Conservation (phyloP, 2,329 filamentous ascomycete genomes). For the Sporothrix mexicana region DNA sequence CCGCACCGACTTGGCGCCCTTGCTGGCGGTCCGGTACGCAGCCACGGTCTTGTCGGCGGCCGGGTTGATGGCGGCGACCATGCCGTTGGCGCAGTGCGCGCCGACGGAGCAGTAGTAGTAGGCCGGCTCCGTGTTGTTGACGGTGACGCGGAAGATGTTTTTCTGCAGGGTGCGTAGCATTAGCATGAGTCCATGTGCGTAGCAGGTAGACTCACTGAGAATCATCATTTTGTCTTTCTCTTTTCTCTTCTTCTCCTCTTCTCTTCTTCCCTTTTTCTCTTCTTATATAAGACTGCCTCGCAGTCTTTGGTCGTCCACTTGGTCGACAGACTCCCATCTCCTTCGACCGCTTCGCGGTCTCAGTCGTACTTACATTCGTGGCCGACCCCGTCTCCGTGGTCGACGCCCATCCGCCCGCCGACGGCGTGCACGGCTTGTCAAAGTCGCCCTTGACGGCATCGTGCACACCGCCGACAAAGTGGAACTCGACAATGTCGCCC, state of each 20-base stretch:
- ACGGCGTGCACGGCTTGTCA: constrained; percentile 55
- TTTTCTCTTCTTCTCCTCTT: too few relatives aligned
- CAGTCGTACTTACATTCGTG: constrained; percentile 1
- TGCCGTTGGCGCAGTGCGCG: constrained; percentile 37
- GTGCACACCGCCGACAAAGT: constrained; percentile 58
- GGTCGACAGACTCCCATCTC: too few relatives aligned
- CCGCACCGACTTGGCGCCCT: neutral
- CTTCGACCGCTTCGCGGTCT: neutral
- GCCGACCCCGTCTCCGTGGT: constrained; percentile 21
- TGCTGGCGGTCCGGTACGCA: constrained; percentile 18
- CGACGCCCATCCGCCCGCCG: constrained; percentile 29
- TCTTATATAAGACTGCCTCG: too few relatives aligned
- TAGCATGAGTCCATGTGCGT: too few relatives aligned
- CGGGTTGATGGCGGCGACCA: constrained; percentile 38
- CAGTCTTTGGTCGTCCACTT: too few relatives aligned
- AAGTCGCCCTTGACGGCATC: constrained; percentile 57
- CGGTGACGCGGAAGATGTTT: constrained; percentile 34
- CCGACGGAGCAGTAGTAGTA: constrained; percentile 38
- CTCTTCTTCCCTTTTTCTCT: too few relatives aligned
- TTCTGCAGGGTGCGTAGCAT: neutral
- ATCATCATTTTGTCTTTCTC: too few relatives aligned
- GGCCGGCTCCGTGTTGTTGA: constrained; percentile 36
- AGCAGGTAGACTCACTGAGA: too few relatives aligned
- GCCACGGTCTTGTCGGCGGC: constrained; percentile 27
- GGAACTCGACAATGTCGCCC: constrained; percentile 60